These are phyloP conservation scores for Asclepias syriaca DNA, from an alignment of 257 asterid genomes.

Conservation along the genomic window DNA sequence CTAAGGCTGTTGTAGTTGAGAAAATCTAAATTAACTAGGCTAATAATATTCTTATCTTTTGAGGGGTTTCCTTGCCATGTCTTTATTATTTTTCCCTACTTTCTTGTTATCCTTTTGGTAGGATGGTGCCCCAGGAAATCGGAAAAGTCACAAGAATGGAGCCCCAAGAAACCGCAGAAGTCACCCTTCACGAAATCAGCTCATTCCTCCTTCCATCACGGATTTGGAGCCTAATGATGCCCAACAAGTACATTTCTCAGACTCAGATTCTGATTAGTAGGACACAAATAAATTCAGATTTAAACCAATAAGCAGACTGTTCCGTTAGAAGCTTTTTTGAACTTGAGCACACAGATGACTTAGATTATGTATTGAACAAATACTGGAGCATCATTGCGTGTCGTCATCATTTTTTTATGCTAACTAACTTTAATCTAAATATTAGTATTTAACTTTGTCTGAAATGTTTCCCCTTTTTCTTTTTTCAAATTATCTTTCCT, in stretches of 20 bases:
- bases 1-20: background rate
- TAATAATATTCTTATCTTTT: background rate
- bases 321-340: background rate
- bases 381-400: background rate
- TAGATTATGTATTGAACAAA: background rate
- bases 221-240: slow-evolving; percentile 66
- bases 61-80: background rate
- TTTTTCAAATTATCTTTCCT: too few species aligned
- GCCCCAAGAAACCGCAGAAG: slow-evolving; percentile 33
- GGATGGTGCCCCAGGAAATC: slow-evolving; percentile 38
- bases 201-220: slow-evolving; percentile 68
- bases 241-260: slow-evolving; percentile 49
- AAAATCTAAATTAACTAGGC: too few species aligned
- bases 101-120: slow-evolving; percentile 10
- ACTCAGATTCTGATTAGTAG: slow-evolving; percentile 58
- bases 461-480: background rate
- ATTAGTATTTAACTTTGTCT: background rate
- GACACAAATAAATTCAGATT: background rate
- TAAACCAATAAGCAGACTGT: background rate
- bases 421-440: background rate
- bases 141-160: slow-evolving; percentile 48
- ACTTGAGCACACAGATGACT: background rate
- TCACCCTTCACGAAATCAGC: slow-evolving; percentile 37
- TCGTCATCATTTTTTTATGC: background rate
- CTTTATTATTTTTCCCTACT: background rate